Percentiles rank a stretch among this genome's conserved stretches.
These are phyloP conservation scores for Phytopythium vexans DNA, from an alignment of 352 stramenopile genomes.

Conservation along the genomic window DNA sequence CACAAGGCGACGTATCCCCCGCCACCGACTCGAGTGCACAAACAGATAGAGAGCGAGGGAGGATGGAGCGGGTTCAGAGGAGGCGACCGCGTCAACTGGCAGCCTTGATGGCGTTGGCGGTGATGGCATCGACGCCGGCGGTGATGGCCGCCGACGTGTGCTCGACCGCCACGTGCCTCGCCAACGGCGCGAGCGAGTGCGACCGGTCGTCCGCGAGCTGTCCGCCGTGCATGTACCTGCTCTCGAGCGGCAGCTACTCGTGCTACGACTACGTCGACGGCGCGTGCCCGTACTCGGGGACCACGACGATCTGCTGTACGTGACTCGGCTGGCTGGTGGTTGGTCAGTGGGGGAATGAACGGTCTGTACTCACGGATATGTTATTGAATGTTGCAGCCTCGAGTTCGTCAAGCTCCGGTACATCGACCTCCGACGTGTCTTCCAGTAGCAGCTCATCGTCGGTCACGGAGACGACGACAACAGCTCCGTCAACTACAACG, in stretches of 20 bases:
- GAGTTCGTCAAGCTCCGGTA: too few relatives aligned
- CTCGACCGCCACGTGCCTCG: slow-evolving; percentile 43
- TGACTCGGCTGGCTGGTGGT: background rate
- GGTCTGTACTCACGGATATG: background rate
- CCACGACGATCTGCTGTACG: slow-evolving; percentile 2
- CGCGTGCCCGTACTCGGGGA: slow-evolving; percentile 28
- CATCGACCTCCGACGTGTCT: too few relatives aligned
- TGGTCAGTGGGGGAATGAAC: background rate
- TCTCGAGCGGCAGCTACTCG: slow-evolving; percentile 54
- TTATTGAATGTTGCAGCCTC: background rate
- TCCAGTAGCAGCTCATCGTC: slow-evolving; percentile 1
- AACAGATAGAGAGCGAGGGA: too few relatives aligned
- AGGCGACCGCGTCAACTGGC: too few relatives aligned
- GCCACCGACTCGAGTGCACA: too few relatives aligned
- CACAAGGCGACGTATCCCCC: too few relatives aligned
- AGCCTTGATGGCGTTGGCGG: too few relatives aligned
- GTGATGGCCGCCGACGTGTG: slow-evolving; percentile 17
- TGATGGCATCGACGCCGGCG: too few relatives aligned
- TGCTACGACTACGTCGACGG: slow-evolving; percentile 53
- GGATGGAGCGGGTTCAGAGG: too few relatives aligned
- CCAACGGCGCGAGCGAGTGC: slow-evolving; percentile 53
- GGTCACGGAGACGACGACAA: background rate
- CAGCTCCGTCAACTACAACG: background rate
- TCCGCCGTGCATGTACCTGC: slow-evolving; percentile 65
- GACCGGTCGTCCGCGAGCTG: slow-evolving; percentile 35